These are phyloP conservation scores for Desmodesmus armatus DNA, from an alignment of 139 green algal species.

Conservation along the genomic window DNA sequence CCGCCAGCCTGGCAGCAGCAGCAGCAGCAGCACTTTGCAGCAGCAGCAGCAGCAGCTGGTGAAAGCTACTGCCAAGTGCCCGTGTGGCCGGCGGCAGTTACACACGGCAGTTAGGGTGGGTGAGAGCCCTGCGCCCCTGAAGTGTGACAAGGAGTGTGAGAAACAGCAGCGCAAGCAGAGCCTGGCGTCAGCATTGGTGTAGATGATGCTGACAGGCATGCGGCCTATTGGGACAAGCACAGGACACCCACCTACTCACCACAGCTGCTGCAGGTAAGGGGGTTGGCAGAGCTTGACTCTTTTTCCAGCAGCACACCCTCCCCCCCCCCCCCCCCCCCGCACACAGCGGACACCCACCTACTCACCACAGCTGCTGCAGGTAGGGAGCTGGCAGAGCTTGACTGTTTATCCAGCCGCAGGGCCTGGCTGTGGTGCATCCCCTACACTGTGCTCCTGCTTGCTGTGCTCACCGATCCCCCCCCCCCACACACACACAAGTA, in stretches of 20 bases:
- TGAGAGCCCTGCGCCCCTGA: conserved; percentile 42
- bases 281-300: too few relatives aligned
- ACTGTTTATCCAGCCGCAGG: too few relatives aligned
- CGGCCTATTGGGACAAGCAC: conserved; percentile 64
- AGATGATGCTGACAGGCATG: conserved; percentile 53
- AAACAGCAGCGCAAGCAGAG: conserved; percentile 48
- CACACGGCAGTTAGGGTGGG: conserved; percentile 60
- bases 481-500: too few relatives aligned
- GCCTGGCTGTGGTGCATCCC: neutral
- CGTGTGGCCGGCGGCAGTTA: conserved; percentile 66
- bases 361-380: conserved; percentile 54
- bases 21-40: conserved; percentile 17
- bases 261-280: conserved; percentile 55
- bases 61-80: conserved; percentile 60
- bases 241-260: conserved; percentile 52
- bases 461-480: too few relatives aligned
- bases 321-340: too few relatives aligned
- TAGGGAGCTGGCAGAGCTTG: too few relatives aligned
- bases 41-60: conserved; percentile 18
- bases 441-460: neutral
- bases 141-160: conserved; percentile 69
- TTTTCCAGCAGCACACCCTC: too few relatives aligned
- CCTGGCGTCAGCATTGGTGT: conserved; percentile 78
- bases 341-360: conserved; percentile 56
- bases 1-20: neutral